phyloP scores from a whole-genome alignment of 306 rosid species.

The Cucurbita pepo region DNA sequence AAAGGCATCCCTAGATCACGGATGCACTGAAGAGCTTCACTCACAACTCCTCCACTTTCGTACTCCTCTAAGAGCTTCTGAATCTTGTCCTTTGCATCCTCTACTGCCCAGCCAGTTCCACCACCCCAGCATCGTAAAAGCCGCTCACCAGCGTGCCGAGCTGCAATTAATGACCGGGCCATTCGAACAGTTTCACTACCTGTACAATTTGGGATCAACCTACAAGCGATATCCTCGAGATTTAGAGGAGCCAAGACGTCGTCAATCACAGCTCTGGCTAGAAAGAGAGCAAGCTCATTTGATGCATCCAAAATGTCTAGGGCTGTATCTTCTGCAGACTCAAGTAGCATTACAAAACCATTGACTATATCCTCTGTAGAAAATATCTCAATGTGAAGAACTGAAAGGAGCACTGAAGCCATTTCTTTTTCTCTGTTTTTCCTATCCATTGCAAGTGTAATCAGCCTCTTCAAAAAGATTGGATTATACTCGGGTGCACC shows the following conservation, averaged over 20 bases:
- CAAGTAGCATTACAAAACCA: slow-evolving; percentile 80
- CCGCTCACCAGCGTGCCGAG: slow-evolving; percentile 98
- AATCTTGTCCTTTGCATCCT: slow-evolving; percentile 97
- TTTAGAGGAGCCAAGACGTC: slow-evolving; percentile 88
- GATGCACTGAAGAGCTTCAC: slow-evolving; percentile 89
- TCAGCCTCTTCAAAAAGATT: slow-evolving; percentile 75
- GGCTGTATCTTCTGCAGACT: slow-evolving; percentile 87
- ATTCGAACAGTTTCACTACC: slow-evolving; percentile 75
- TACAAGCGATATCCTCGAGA: slow-evolving; percentile 67
- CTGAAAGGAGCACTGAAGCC: slow-evolving; percentile 93
- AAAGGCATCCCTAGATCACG: slow-evolving; percentile 92
- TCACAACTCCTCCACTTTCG: slow-evolving; percentile 78
- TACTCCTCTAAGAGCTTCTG: slow-evolving; percentile 83
- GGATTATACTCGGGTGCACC: slow-evolving; percentile 67
- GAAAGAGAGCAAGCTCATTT: slow-evolving; percentile 80
- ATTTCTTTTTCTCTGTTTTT: slow-evolving; percentile 97
- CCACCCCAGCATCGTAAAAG: slow-evolving; percentile 98
- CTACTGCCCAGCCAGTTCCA: slow-evolving; percentile 99
- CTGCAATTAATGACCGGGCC: slow-evolving; percentile 64
- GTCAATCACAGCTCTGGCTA: slow-evolving; percentile 92
- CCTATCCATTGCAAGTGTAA: slow-evolving; percentile 91
- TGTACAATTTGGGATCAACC: slow-evolving; percentile 45
- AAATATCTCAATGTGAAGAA: slow-evolving; percentile 89
- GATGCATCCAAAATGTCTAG: slow-evolving; percentile 94
- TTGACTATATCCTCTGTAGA: slow-evolving; percentile 79